Evolutionary conservation across 768 basidiomycete genomes (phyloP).

Genomic region (Suillus bovinus): DNA sequence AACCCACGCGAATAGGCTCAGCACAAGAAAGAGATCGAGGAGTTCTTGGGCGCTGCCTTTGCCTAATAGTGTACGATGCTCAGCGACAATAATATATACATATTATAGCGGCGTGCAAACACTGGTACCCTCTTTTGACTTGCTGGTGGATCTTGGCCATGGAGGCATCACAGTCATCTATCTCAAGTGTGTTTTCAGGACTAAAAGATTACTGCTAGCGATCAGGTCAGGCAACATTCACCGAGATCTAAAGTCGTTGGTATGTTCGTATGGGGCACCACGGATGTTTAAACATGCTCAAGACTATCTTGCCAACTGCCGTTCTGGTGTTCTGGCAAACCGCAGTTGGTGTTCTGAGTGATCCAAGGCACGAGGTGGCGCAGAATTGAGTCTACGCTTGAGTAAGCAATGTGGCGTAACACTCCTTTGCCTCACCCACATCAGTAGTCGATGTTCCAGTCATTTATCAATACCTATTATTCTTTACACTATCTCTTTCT

Average conservation of each 20-base stretch:
- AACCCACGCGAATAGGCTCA: slow-evolving; percentile 47
- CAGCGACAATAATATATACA: neutral
- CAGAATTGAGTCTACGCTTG: too few relatives aligned
- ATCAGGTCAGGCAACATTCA: neutral
- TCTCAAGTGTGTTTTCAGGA: neutral
- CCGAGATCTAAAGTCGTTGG: neutral
- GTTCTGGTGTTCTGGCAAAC: too few relatives aligned
- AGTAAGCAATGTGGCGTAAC: too few relatives aligned
- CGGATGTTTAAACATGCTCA: too few relatives aligned
- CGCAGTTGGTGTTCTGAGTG: too few relatives aligned
- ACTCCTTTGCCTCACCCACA: too few relatives aligned
- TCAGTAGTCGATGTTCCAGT: too few relatives aligned
- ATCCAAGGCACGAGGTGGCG: too few relatives aligned
- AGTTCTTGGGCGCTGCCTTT: slow-evolving; percentile 68
- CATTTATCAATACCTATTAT: too few relatives aligned
- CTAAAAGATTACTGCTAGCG: neutral
- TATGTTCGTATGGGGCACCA: neutral
- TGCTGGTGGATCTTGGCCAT: neutral
- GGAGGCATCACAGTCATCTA: neutral
- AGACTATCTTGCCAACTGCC: too few relatives aligned
- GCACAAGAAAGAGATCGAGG: slow-evolving; percentile 90
- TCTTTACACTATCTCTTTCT: too few relatives aligned
- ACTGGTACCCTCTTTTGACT: neutral
- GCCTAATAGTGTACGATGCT: slow-evolving; percentile 22
- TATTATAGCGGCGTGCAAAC: neutral